Percentiles rank a stretch among this genome's conserved stretches.
Conservation (phyloP, 2,329 filamentous ascomycete species). For the Talaromyces sp. region DNA sequence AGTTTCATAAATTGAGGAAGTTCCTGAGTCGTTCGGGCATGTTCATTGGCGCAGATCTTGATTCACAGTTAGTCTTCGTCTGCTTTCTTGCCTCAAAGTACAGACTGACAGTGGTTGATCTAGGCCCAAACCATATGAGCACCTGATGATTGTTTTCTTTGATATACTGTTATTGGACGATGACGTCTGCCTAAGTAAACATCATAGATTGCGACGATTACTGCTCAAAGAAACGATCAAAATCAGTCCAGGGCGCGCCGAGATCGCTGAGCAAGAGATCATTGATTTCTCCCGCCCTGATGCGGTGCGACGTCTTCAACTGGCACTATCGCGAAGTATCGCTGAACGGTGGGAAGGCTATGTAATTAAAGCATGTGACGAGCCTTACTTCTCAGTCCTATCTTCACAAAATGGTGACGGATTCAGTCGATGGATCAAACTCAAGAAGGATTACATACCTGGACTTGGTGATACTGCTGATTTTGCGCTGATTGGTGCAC, state of each 20-base stretch:
- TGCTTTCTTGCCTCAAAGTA: not conserved
- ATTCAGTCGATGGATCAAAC: constrained; percentile 63
- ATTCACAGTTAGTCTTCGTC: constrained; percentile 58
- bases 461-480: constrained; percentile 79
- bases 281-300: constrained; percentile 61
- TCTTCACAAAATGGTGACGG: constrained; percentile 27
- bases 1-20: constrained; percentile 79
- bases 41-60: constrained; percentile 63
- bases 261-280: constrained; percentile 62
- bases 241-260: constrained; percentile 59
- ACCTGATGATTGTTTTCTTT: constrained; percentile 60
- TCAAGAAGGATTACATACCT: constrained; percentile 82
- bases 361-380: constrained; percentile 71
- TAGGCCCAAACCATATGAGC: constrained; percentile 51
- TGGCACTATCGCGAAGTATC: constrained; percentile 66
- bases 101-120: not conserved
- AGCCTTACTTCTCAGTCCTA: constrained; percentile 68
- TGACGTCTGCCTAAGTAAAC: constrained; percentile 48
- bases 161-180: constrained; percentile 59
- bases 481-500: constrained; percentile 73
- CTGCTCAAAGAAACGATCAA: constrained; percentile 57
- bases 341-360: constrained; percentile 69
- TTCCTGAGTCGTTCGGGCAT: constrained; percentile 71
- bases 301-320: constrained; percentile 55
- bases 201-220: constrained; percentile 41